Evolutionary conservation across 495 filamentous ascomycete genomes (phyloP).

Genomic region (Aspergillus sclerotiicarbonarius): DNA sequence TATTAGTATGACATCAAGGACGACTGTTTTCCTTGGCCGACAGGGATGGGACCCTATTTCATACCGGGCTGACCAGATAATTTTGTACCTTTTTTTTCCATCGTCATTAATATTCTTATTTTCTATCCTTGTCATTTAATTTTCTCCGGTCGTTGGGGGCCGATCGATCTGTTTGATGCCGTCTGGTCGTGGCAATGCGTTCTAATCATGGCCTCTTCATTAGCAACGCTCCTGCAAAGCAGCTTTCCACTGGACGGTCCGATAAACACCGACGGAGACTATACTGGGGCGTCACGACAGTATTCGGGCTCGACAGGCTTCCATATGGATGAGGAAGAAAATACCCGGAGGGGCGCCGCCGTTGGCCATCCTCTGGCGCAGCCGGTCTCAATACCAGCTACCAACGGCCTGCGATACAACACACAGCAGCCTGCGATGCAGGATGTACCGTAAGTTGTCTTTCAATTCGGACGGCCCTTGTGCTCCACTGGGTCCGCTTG

Average conservation of each 20-base stretch:
- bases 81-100: conserved; percentile 22
- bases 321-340: conserved; percentile 42
- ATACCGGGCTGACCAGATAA: conserved; percentile 20
- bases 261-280: conserved; percentile 42
- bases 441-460: conserved; percentile 50
- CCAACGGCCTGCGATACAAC: conserved; percentile 48
- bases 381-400: conserved; percentile 41
- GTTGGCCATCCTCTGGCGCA: conserved; percentile 34
- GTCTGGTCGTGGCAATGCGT: neutral
- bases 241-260: conserved; percentile 40
- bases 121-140: conserved; percentile 7
- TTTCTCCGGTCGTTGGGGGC: neutral
- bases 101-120: conserved; percentile 1
- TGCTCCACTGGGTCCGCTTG: conserved; percentile 35
- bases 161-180: conserved; percentile 10
- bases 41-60: conserved; percentile 28
- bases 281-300: conserved; percentile 32
- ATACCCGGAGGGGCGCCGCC: conserved; percentile 40
- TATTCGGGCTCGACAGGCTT: conserved; percentile 35
- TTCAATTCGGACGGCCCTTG: conserved; percentile 39
- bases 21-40: conserved; percentile 19
- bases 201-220: conserved; percentile 22
- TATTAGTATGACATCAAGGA: conserved; percentile 24
- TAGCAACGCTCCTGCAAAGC: conserved; percentile 37
- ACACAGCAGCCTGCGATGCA: conserved; percentile 44